These are phyloP conservation scores for Prunus campanulata DNA, from an alignment of 306 rosid genomes.

Conservation along the genomic window DNA sequence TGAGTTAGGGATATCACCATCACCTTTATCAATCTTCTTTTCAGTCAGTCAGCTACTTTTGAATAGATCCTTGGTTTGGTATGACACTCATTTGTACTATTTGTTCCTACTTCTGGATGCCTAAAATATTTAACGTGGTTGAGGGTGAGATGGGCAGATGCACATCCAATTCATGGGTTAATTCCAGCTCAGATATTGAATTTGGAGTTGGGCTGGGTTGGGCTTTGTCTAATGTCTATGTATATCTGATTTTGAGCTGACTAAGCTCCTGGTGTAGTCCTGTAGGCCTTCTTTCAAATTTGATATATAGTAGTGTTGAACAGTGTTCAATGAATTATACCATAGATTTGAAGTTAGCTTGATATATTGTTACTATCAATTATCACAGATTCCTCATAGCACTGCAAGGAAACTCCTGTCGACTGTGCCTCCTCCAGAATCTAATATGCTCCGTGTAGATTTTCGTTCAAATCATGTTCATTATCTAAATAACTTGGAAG, in stretches of 20 bases:
- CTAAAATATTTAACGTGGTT: background rate
- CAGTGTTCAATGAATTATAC: background rate
- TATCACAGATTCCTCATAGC: constrained; percentile 71
- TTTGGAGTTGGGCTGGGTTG: background rate
- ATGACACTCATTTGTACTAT: background rate
- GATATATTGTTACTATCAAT: constrained; percentile 16
- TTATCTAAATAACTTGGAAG: constrained; percentile 92
- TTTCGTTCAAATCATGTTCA: constrained; percentile 84
- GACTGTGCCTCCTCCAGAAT: constrained; percentile 77
- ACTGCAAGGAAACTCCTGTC: constrained; percentile 70
- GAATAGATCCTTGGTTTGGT: background rate
- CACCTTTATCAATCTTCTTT: background rate
- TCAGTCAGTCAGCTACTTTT: background rate
- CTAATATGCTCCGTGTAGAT: constrained; percentile 80
- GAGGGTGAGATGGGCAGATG: background rate
- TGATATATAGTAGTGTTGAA: background rate
- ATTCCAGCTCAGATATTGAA: background rate
- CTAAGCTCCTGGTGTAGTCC: background rate
- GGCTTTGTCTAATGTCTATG: background rate
- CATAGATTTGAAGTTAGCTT: background rate
- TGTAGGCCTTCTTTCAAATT: background rate
- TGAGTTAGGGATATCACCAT: background rate
- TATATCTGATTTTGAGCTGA: background rate
- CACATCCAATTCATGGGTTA: background rate
- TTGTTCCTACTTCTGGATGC: background rate